Percentiles rank a stretch among this genome's conserved stretches.
phyloP scores from a whole-genome alignment of 225 moss, liverwort and hornwort genomes.

The Rhytidiadelphus loreus region DNA sequence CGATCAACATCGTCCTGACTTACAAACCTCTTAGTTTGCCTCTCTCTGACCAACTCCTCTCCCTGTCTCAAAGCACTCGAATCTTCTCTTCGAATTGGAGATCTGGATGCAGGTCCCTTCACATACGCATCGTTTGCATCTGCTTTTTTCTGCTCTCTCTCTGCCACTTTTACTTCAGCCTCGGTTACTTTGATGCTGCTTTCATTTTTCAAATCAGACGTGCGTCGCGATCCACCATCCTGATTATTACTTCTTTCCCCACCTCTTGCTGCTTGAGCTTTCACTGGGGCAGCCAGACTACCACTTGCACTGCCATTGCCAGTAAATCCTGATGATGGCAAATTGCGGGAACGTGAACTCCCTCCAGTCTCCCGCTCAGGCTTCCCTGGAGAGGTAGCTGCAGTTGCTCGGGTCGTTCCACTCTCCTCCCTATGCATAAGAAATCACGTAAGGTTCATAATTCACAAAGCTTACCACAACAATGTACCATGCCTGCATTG shows the following conservation, averaged over 20 bases:
- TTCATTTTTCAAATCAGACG: slow-evolving; percentile 47
- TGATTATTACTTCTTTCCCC: slow-evolving; percentile 41
- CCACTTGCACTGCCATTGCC: slow-evolving; percentile 57
- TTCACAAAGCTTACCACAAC: background rate
- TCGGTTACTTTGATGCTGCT: slow-evolving; percentile 46
- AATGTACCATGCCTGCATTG: background rate
- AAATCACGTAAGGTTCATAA: background rate
- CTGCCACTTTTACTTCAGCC: slow-evolving; percentile 43
- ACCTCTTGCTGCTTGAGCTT: slow-evolving; percentile 37
- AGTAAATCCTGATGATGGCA: slow-evolving; percentile 18
- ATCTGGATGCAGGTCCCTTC: slow-evolving; percentile 61
- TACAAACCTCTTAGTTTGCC: slow-evolving; percentile 68
- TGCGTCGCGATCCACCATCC: slow-evolving; percentile 44
- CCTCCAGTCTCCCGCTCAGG: slow-evolving; percentile 45
- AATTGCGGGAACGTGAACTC: slow-evolving; percentile 52
- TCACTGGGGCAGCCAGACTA: slow-evolving; percentile 20
- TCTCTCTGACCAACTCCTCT: slow-evolving; percentile 48
- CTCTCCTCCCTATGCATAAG: slow-evolving; percentile 27
- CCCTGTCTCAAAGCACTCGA: slow-evolving; percentile 21
- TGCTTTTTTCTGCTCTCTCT: slow-evolving; percentile 51
- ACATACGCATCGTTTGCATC: slow-evolving; percentile 56
- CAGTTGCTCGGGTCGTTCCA: slow-evolving; percentile 33
- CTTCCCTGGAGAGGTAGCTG: slow-evolving; percentile 40
- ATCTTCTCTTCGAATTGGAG: slow-evolving; percentile 73
- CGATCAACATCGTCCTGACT: slow-evolving; percentile 64